Base-by-base conservation (phyloP, 2,329 filamentous ascomycete genomes). In the Colletotrichum sp. region DNA sequence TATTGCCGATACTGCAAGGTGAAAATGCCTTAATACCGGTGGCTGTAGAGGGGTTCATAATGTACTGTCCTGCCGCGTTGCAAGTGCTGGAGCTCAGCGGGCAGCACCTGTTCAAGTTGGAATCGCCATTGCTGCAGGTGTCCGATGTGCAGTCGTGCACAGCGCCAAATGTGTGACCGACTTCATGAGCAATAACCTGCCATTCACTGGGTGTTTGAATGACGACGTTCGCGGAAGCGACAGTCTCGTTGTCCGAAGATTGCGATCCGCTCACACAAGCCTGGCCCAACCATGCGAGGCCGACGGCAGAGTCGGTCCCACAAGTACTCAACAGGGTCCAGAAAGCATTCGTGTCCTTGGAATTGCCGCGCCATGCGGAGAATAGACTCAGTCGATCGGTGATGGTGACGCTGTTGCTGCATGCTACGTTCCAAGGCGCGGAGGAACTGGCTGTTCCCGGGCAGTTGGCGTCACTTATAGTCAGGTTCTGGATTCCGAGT, bases 141-240 rank as follows among this genome's bases (percentile, higher is more conserved):
- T 84, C 77, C 0, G 87, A 82, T 4, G 92, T 94, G 84, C 97
- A 99, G 85, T 99, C 97, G 84, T 99, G 97, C 12, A 98, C 95
- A 7, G 96, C 97, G 61, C 96, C 96, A 83, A 98, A 99, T 0
- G 96, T 99, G 84, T 99, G 96, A 2, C 96, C 96, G 5, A 93
- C 93, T 85, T 99, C 96, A 83, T 99, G 96, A 34, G 96, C 96
- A 84, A 99, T 95, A 74, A 99, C 94, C 83, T 98, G 96, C 96
- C 96, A 99, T 82, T 98, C 96, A 5, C 92, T 94, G 26, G 91
- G 89, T 0, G 95, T 98, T 78, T 92, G 92, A 30, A 97, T 93
- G 26, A 99, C 95, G 1, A 99, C 95, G 82, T 98, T 99, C 76
- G 96, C 93, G 36, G 95, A 94, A 24, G 94, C 93, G 34, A 98